Base-by-base conservation (phyloP, 352 stramenopile genomes). In the Globisporangium spiculum region DNA sequence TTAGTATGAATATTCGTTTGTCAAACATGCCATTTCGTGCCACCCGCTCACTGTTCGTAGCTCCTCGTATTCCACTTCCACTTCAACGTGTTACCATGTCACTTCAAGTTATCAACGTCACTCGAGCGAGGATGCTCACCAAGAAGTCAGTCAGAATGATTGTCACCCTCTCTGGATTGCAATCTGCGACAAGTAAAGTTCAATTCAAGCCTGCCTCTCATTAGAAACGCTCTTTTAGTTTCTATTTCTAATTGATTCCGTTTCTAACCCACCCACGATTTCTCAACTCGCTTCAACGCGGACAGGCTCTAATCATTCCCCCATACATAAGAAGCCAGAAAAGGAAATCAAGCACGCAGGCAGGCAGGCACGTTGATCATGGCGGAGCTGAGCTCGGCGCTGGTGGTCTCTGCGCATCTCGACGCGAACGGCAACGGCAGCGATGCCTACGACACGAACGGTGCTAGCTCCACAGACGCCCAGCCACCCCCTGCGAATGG, bases 241-340 rank as follows among this genome's bases (percentile, higher is more conserved):
- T 50, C 41, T 50, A 50, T 50, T 50, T 50, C 41, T 50, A 50
- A 50, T 22, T 4, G 4, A 50, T 9, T 50, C 16, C 16, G 41
- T n/a, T 50, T 50, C 41, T 50, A 50, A 50, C 32, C 32, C 16
- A 48, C 41, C 12, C 16, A 50, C 16, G 14, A 50, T 50, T 50
- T 50, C 41, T 50, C 41, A 50, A 22, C 41, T 50, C 41, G 41
- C 50, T 57, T 57, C 50, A 57, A 57, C n/a, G 50, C 50, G 18
- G 4, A 16, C 38, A 46, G 3, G 38, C 38, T 55, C 7, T 27
- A 55, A 24, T 55, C 20, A 59, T 38, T 59, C 53, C 53, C 53
- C 53, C 53, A 57, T 50, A 50, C 53, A 59, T 27, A 30, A 59
- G 16, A 59, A 59, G 50, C 22, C 50, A 59, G 53, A 60, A 44